Evolutionary conservation across 169 alveolate species (phyloP).

Genomic region (Plasmodium gonderi): DNA sequence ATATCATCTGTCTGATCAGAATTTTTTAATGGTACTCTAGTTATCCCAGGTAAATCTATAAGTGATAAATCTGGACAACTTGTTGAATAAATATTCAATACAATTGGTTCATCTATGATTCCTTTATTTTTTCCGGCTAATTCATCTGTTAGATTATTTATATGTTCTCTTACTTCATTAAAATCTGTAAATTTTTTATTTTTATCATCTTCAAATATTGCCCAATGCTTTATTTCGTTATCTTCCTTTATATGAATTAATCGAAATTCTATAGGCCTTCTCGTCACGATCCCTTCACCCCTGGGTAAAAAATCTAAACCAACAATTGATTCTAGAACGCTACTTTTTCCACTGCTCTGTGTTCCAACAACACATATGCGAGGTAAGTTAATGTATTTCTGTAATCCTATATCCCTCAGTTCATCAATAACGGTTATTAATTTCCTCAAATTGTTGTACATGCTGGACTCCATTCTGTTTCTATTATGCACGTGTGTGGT

Average conservation of each 20-base stretch:
- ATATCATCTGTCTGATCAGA: constrained; percentile 97
- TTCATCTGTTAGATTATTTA: constrained; percentile 92
- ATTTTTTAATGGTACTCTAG: constrained; percentile 96
- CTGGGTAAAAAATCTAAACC: constrained; percentile 98
- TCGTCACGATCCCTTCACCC: constrained; percentile 98
- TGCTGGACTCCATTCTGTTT: constrained; percentile 25
- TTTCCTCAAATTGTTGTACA: constrained; percentile 40
- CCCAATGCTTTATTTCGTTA: constrained; percentile 79
- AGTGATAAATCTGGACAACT: constrained; percentile 97
- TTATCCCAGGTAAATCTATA: constrained; percentile 99
- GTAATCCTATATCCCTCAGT: constrained; percentile 93
- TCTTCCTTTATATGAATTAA: constrained; percentile 91
- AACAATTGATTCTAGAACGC: constrained; percentile 97
- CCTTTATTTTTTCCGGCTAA: constrained; percentile 94
- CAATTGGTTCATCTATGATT: constrained; percentile 97
- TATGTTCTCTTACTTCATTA: constrained; percentile 92
- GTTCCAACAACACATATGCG: constrained; percentile 91
- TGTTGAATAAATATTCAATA: constrained; percentile 95
- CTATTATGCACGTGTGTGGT: background rate
- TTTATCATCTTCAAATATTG: constrained; percentile 83
- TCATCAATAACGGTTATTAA: constrained; percentile 83
- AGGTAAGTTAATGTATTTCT: constrained; percentile 92
- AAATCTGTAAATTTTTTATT: constrained; percentile 91
- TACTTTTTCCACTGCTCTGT: constrained; percentile 90
- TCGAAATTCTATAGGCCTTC: constrained; percentile 98